Conservation (phyloP, 176 grass and related monocot species). For the Aegilops umbellulata region DNA sequence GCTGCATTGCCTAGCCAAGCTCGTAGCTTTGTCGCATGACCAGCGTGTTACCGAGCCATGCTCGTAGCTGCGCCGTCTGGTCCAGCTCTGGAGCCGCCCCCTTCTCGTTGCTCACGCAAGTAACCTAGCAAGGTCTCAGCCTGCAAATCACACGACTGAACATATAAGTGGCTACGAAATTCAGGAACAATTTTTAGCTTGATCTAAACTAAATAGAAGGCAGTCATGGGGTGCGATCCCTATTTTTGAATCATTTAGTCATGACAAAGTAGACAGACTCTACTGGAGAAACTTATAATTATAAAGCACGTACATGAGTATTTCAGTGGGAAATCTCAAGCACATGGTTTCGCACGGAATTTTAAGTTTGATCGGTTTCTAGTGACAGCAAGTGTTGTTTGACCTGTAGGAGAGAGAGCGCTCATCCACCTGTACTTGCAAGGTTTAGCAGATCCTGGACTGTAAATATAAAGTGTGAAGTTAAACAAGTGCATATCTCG, state of each 20-base stretch:
- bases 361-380: not conserved
- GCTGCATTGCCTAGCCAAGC: constrained; percentile 50
- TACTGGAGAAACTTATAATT: too few relatives aligned
- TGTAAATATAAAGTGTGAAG: constrained; percentile 17
- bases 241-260: not conserved
- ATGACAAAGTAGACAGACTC: not conserved
- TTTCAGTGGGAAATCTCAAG: not conserved
- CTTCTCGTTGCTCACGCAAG: constrained; percentile 77
- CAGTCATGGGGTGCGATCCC: not conserved
- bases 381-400: constrained; percentile 3
- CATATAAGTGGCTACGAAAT: not conserved
- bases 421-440: not conserved
- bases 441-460: constrained; percentile 16
- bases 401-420: not conserved
- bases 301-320: not conserved
- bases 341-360: not conserved
- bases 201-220: not conserved
- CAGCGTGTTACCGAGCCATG: constrained; percentile 47
- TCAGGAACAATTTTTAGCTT: not conserved
- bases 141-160: constrained; percentile 41
- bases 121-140: constrained; percentile 86
- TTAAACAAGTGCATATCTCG: not conserved
- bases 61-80: constrained; percentile 24
- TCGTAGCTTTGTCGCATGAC: constrained; percentile 8
- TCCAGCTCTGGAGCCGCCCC: constrained; percentile 37